These are phyloP conservation scores for Chrysophaeum taylorii DNA, from an alignment of 352 stramenopile genomes.

Conservation along the genomic window DNA sequence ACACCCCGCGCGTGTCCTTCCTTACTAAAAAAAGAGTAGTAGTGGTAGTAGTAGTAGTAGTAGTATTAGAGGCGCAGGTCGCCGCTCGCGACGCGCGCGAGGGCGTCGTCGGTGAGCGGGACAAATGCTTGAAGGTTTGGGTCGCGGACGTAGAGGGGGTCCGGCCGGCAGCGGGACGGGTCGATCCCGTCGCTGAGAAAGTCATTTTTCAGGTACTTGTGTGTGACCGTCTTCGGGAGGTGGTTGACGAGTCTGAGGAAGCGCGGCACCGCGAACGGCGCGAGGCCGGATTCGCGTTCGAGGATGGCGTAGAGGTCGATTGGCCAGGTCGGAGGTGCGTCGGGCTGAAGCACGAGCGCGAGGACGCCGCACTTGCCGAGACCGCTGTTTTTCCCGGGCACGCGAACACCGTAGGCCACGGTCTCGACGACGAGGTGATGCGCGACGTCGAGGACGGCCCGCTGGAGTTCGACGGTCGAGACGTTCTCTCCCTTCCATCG, in stretches of 20 bases:
- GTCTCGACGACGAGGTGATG: conserved; percentile 8
- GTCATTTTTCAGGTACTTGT: neutral
- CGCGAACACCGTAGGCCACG: conserved; percentile 14
- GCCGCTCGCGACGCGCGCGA: no score
- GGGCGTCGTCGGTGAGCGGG: no score
- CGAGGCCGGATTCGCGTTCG: neutral
- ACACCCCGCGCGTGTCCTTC: no score
- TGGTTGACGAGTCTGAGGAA: neutral
- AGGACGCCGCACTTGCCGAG: neutral
- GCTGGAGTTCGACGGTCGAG: conserved; percentile 69
- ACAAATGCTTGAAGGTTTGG: no score
- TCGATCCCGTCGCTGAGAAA: neutral
- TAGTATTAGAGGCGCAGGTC: no score
- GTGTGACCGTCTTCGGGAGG: neutral
- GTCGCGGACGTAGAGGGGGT: no score
- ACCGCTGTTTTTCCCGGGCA: neutral
- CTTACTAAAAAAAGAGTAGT: no score
- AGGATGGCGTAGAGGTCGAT: neutral
- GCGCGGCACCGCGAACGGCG: neutral
- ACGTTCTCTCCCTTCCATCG: conserved; percentile 85
- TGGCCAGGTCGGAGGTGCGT: neutral
- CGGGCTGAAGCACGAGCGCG: neutral
- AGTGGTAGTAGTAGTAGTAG: no score
- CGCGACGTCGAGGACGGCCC: conserved; percentile 38
- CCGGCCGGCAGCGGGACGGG: no score